Conservation (phyloP, 345 rosid genomes). For the Viola odorata region DNA sequence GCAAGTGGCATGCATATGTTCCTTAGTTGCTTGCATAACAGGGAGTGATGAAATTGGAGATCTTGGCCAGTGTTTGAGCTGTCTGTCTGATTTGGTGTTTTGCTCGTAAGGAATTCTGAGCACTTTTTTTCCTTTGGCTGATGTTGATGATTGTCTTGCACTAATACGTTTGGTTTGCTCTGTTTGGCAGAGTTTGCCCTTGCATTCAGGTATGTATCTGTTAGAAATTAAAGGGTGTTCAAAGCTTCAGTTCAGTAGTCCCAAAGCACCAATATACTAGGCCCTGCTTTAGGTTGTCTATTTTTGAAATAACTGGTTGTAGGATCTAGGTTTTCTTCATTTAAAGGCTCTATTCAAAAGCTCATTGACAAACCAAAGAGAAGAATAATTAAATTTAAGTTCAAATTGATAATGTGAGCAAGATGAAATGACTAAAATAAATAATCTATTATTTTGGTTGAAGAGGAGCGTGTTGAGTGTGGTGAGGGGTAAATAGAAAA, state of each 20-base stretch:
- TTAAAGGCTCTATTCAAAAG: not conserved
- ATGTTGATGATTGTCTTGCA: not conserved
- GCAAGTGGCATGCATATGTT: constrained; percentile 66
- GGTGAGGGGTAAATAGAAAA: no score
- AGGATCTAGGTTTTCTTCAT: not conserved
- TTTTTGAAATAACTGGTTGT: not conserved
- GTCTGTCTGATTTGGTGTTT: constrained; percentile 41
- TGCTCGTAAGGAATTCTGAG: constrained; percentile 52
- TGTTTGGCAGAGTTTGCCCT: constrained; percentile 60
- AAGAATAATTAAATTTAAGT: no score
- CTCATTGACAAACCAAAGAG: not conserved
- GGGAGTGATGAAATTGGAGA: constrained; percentile 62
- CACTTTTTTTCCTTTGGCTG: not conserved
- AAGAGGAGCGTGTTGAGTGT: no score
- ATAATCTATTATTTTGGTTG: no score
- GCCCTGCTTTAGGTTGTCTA: not conserved
- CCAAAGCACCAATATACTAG: not conserved
- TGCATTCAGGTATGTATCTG: constrained; percentile 64
- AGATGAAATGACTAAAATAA: no score
- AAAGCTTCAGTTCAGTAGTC: not conserved
- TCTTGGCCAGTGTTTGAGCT: constrained; percentile 42
- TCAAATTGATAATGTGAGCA: no score
- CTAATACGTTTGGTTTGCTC: constrained; percentile 12
- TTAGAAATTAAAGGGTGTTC: not conserved
- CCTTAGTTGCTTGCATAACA: constrained; percentile 46